Base-by-base conservation (phyloP, 2,329 filamentous ascomycete species). In the Neonectria punicea region DNA sequence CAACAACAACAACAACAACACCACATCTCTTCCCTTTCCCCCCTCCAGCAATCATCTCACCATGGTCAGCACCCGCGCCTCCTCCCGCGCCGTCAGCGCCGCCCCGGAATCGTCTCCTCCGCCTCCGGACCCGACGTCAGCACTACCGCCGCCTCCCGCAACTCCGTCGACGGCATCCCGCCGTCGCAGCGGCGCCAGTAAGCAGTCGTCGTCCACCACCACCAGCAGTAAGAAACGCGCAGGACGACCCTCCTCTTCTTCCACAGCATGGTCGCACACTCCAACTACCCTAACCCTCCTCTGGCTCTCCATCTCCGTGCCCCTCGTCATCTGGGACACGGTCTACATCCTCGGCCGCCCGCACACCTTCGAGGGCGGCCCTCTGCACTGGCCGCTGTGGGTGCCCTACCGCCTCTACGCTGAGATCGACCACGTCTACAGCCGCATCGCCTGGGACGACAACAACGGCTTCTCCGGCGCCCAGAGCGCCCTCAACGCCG, bases 361-460 rank as follows among this genome's bases (percentile, higher is more conserved):
- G 32, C 87, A 90, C 78, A 92, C 89, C 62, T 96, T 97, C 92
- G 88, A 90, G 0, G 92, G 93, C 70, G 93, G 93, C 16, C 80
- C 79, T 51, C 82, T 91, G 57, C 92, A 97, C 81, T 83, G 81
- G 81, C 92, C 92, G 1, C 73, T 97, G 46, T 97, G 88, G 86
- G 82, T 80, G 32, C 93, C 92, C 0, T 97, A 97, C 80, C 88
- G 86, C 74, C 87, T 97, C 1, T 97, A 97, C 81, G 92, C 91
- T 62, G 82, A 85, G 55, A 84, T 97, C 70, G 94, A 97, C 80
- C 84, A 94, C 78, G 84, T 95, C 34, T 97, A 97, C 81, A 93
- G 93, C 44, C 90, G 86, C 83, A 89, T 90, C 72, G 90, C 91
- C 4, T 93, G 86, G 77, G 81, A 92, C 66, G 84, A 84, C 16